Conservation (phyloP, 257 asterid species). For the Solanum rostratum region DNA sequence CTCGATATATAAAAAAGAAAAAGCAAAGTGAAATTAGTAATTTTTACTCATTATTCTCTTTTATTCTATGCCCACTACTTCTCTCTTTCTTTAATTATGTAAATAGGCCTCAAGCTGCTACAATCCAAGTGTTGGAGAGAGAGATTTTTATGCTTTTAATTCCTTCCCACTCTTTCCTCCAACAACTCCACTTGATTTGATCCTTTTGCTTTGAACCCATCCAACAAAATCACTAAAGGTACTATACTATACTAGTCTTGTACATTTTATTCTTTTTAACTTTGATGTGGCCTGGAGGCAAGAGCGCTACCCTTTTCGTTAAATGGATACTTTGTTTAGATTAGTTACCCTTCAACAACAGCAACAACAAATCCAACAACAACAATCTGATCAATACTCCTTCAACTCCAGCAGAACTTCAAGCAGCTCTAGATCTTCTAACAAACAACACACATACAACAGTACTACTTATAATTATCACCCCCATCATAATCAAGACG, state of each 20-base stretch:
- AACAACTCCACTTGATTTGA: constrained; percentile 20
- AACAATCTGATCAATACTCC: constrained; percentile 50
- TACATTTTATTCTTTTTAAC: constrained; percentile 1
- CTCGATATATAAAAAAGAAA: constrained; percentile 16
- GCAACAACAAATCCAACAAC: not conserved
- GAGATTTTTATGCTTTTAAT: constrained; percentile 5
- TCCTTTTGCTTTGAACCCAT: constrained; percentile 1
- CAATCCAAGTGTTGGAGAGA: constrained; percentile 29
- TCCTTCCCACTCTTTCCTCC: not conserved
- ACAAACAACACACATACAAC: constrained; percentile 21
- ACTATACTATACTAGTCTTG: not conserved
- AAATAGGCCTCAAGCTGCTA: constrained; percentile 12
- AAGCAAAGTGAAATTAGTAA: not conserved
- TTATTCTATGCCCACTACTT: not conserved
- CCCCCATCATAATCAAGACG: constrained; percentile 26
- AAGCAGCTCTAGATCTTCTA: constrained; percentile 64
- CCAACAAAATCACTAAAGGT: constrained; percentile 20
- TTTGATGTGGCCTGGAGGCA: constrained; percentile 32
- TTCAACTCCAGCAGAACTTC: constrained; percentile 72
- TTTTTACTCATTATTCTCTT: not conserved
- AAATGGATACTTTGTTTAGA: constrained; percentile 98
- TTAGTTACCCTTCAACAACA: constrained; percentile 49
- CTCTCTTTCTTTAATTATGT: constrained; percentile 11
- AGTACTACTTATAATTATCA: constrained; percentile 2
- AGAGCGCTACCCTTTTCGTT: constrained; percentile 11